Base-by-base conservation (phyloP, 1,284 basidiomycete genomes). In the Melampsora americana region DNA sequence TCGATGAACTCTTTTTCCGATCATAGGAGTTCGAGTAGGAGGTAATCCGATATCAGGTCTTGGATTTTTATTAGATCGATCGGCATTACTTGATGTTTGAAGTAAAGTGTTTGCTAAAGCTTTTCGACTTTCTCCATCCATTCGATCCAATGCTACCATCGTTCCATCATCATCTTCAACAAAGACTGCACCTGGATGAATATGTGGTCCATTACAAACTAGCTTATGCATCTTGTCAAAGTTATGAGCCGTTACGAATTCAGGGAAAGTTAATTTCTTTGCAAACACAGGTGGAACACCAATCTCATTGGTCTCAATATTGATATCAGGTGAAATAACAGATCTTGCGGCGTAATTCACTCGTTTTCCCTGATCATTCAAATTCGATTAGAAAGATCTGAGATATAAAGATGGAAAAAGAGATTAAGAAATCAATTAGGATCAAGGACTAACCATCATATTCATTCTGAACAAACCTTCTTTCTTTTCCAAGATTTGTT, bases 271-370 rank as follows among this genome's bases (percentile, higher is more conserved):
- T 80, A 99, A 86, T 83, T 97, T 98, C 80, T 90, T 89, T 2
- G 96, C 96, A 83, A 99, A 99, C 72, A 99, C 92, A 56, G 96
- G 96, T 16, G 96, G 96, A 32, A 99, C 89, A 72, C 96, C 96
- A 78, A 99, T 99, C 84, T 99, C 96, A 84, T 95, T 96, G 50
- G 96, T 94, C 85, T 99, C 96, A 80, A 99, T 98, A 84, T 99
- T 99, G 82, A 97, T 93, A 82, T 99, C 96, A 12, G 96, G 96
- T 42, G 96, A 99, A 79, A 99, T 99, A 82, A 99, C 96, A 18
- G 96, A 99, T 79, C 96, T 93, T 44, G 96, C 96, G 59, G 96
- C 94, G 83, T 96, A 97, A 84, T 99, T 99, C 81, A 99, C 96
- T 83, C 96, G 94, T 86, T 99, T 99, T 56, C 96, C 96, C 93